These are phyloP conservation scores for Xylaria nigripes DNA, from an alignment of 495 filamentous ascomycete species.

Conservation along the genomic window DNA sequence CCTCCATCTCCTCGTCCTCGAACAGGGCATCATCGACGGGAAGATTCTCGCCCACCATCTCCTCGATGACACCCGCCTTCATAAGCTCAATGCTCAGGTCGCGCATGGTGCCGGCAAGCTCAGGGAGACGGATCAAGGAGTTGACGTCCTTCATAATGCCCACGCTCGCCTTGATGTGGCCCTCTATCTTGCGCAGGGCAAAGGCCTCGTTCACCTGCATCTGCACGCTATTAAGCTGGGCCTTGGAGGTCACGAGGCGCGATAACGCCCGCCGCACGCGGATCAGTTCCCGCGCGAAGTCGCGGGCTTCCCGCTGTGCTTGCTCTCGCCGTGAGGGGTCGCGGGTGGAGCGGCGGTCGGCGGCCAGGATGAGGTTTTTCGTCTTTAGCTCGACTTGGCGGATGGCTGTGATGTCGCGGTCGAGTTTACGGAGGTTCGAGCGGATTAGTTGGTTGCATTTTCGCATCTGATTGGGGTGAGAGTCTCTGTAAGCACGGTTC, in stretches of 20 bases:
- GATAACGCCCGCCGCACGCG: constrained; percentile 65
- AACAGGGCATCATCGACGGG: constrained; percentile 57
- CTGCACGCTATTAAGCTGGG: constrained; percentile 85
- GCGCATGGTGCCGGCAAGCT: constrained; percentile 82
- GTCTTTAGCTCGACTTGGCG: constrained; percentile 74
- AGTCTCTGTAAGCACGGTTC: neutral
- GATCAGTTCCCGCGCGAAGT: constrained; percentile 81
- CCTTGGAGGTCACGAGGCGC: constrained; percentile 75
- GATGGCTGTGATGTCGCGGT: constrained; percentile 78
- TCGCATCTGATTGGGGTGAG: constrained; percentile 55
- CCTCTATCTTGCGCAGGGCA: constrained; percentile 91
- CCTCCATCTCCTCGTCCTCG: constrained; percentile 82
- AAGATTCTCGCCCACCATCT: constrained; percentile 84
- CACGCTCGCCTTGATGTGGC: constrained; percentile 74
- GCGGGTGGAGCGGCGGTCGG: constrained; percentile 68
- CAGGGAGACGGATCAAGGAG: constrained; percentile 69
- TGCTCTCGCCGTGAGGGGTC: constrained; percentile 68
- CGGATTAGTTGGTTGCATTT: constrained; percentile 94
- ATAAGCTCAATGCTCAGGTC: constrained; percentile 83
- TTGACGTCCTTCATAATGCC: constrained; percentile 98
- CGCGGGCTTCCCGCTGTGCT: constrained; percentile 68
- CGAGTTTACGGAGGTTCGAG: constrained; percentile 84
- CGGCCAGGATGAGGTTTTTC: constrained; percentile 71
- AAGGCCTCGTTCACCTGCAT: constrained; percentile 99
- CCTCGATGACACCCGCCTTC: constrained; percentile 93